Percentiles rank a stretch among this genome's conserved stretches.
These are phyloP conservation scores for Leishmania arabica DNA, from an alignment of 208 protist species.

Conservation along the genomic window DNA sequence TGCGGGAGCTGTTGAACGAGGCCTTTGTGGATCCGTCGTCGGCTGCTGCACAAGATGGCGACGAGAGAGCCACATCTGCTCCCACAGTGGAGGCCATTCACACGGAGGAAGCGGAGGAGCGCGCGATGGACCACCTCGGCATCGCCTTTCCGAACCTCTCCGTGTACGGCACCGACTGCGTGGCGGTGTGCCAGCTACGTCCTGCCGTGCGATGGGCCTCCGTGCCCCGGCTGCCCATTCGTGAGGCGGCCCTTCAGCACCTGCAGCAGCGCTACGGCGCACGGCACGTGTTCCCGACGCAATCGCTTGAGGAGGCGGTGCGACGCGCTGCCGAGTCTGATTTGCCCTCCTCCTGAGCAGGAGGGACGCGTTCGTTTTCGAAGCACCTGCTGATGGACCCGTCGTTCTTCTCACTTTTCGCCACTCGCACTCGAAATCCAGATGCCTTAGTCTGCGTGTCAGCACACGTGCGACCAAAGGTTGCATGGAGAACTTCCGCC, in stretches of 20 bases:
- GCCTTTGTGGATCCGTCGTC: constrained; percentile 5
- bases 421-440: background rate
- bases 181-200: constrained; percentile 54
- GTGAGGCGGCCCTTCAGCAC: constrained; percentile 27
- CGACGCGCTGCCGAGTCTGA: constrained; percentile 6
- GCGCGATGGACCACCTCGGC: constrained; percentile 39
- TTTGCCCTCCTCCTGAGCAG: background rate
- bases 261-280: constrained; percentile 63
- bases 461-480: background rate
- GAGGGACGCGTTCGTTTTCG: background rate
- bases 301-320: constrained; percentile 33
- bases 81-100: constrained; percentile 26
- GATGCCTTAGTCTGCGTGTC: background rate
- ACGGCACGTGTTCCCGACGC: constrained; percentile 40
- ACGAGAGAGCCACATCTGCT: background rate
- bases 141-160: constrained; percentile 78
- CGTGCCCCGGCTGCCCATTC: constrained; percentile 19
- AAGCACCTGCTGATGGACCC: background rate
- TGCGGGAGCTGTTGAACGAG: constrained; percentile 25
- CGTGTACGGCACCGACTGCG: constrained; percentile 68
- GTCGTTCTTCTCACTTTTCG: background rate
- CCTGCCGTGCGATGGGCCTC: constrained; percentile 16
- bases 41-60: background rate
- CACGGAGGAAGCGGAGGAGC: constrained; percentile 31
- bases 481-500: background rate